phyloP scores from a whole-genome alignment of 2,329 filamentous ascomycete genomes.

The Zelopaecilomyces penicillatus region DNA sequence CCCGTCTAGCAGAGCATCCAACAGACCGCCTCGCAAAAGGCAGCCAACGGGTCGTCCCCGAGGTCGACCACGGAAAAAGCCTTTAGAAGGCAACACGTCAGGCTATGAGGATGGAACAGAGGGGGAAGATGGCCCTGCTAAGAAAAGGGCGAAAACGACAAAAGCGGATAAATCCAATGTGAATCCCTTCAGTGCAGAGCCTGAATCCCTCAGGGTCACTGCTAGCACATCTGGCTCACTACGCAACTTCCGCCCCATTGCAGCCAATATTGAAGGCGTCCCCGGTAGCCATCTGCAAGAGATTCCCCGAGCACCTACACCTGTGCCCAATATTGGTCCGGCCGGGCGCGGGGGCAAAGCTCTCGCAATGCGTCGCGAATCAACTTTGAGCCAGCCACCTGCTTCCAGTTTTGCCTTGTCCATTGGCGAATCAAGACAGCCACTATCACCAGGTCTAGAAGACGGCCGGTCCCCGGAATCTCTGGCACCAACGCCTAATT shows the following conservation, averaged over 20 bases:
- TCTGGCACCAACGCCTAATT: constrained; percentile 41
- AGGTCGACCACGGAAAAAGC: constrained; percentile 48
- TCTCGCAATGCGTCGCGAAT: constrained; percentile 48
- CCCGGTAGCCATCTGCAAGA: constrained; percentile 54
- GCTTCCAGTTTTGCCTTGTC: constrained; percentile 41
- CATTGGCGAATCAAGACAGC: constrained; percentile 24
- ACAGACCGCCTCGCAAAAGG: constrained; percentile 29
- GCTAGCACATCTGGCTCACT: constrained; percentile 86
- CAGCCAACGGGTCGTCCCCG: constrained; percentile 46
- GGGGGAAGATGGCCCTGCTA: constrained; percentile 44
- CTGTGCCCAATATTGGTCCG: constrained; percentile 48
- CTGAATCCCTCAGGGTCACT: constrained; percentile 78
- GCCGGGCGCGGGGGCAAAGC: constrained; percentile 23
- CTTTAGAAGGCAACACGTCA: constrained; percentile 58
- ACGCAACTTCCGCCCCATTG: constrained; percentile 70
- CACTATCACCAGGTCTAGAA: constrained; percentile 37
- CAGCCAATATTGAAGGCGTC: constrained; percentile 37
- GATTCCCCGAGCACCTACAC: constrained; percentile 68
- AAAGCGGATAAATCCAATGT: constrained; percentile 65
- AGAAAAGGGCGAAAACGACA: constrained; percentile 72
- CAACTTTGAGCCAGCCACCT: constrained; percentile 45
- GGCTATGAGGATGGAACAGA: constrained; percentile 62
- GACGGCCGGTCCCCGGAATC: constrained; percentile 49
- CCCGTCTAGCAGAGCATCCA: constrained; percentile 53
- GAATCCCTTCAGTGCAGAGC: constrained; percentile 61